Evolutionary conservation across 2,329 filamentous ascomycete genomes (phyloP).

Genomic region (Bimuria novae-zelandiae): DNA sequence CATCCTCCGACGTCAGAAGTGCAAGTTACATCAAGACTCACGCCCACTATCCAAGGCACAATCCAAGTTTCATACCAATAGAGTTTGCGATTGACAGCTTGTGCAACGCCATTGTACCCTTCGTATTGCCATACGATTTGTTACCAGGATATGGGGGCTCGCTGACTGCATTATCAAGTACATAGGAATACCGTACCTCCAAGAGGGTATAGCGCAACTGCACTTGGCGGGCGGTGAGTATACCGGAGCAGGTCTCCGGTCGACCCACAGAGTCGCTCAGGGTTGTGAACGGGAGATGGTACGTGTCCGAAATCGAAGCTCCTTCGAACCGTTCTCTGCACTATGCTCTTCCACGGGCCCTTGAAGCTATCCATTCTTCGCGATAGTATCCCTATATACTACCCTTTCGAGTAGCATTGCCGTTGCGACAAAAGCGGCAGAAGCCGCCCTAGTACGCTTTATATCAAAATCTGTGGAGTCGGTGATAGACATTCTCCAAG

Average conservation of each 20-base stretch:
- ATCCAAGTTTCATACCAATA: neutral
- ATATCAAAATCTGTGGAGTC: neutral
- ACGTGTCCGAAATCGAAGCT: neutral
- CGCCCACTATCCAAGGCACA: neutral
- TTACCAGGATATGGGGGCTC: neutral
- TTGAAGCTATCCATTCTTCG: neutral
- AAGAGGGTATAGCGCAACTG: no score
- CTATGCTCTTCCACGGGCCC: neutral
- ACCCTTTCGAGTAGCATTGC: neutral
- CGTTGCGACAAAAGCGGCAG: slow-evolving; percentile 1
- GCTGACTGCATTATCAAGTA: neutral
- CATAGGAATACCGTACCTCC: neutral
- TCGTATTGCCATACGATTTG: neutral
- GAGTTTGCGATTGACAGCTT: slow-evolving; percentile 3
- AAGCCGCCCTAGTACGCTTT: neutral
- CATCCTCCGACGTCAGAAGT: slow-evolving; percentile 4
- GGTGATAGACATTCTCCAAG: neutral
- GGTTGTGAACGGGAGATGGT: no score
- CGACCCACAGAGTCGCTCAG: neutral
- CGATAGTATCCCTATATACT: neutral
- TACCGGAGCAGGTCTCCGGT: neutral
- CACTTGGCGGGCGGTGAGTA: no score
- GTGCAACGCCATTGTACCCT: slow-evolving; percentile 2
- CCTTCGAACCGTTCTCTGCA: neutral
- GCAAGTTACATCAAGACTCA: neutral